Percentiles rank a stretch among this genome's conserved stretches.
Conservation (phyloP, 1,139 yeast genomes). For the Zygosaccharomyces sapae region DNA sequence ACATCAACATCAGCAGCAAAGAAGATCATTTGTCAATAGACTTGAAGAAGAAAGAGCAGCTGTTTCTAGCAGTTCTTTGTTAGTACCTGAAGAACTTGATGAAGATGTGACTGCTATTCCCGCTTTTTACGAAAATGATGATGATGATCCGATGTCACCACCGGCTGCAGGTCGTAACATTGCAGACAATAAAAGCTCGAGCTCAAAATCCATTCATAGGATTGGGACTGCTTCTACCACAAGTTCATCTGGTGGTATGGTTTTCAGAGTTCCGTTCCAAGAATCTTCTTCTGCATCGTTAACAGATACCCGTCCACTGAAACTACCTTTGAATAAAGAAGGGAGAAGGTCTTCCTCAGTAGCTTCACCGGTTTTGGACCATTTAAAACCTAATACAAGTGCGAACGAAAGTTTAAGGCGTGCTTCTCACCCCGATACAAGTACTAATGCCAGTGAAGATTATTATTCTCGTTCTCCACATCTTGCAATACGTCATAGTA, state of each 20-base stretch:
- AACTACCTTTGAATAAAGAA: slow-evolving; percentile 10
- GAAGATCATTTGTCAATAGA: neutral
- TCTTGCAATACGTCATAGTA: slow-evolving; percentile 6
- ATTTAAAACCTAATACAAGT: slow-evolving; percentile 9
- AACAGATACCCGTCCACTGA: slow-evolving; percentile 9
- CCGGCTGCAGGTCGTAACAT: slow-evolving; percentile 14
- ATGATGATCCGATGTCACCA: slow-evolving; percentile 21
- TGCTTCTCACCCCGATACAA: slow-evolving; percentile 31
- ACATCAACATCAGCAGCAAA: slow-evolving; percentile 10
- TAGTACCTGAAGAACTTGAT: slow-evolving; percentile 4
- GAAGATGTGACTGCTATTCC: slow-evolving; percentile 4
- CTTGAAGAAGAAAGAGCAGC: neutral
- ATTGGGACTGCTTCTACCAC: slow-evolving; percentile 23
- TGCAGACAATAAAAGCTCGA: slow-evolving; percentile 5
- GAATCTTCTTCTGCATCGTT: slow-evolving; percentile 35
- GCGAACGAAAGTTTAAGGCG: slow-evolving; percentile 21
- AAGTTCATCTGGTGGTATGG: slow-evolving; percentile 34
- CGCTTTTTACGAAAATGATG: slow-evolving; percentile 12
- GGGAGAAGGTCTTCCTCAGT: slow-evolving; percentile 28
- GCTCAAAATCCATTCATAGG: slow-evolving; percentile 9
- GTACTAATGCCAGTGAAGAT: slow-evolving; percentile 9
- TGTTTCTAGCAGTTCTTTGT: neutral
- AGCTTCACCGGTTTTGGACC: slow-evolving; percentile 17
- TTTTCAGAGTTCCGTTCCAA: slow-evolving; percentile 61
- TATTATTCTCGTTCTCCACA: slow-evolving; percentile 6